phyloP scores from a whole-genome alignment of 352 stramenopile species.

The Globisporangium canariense region DNA sequence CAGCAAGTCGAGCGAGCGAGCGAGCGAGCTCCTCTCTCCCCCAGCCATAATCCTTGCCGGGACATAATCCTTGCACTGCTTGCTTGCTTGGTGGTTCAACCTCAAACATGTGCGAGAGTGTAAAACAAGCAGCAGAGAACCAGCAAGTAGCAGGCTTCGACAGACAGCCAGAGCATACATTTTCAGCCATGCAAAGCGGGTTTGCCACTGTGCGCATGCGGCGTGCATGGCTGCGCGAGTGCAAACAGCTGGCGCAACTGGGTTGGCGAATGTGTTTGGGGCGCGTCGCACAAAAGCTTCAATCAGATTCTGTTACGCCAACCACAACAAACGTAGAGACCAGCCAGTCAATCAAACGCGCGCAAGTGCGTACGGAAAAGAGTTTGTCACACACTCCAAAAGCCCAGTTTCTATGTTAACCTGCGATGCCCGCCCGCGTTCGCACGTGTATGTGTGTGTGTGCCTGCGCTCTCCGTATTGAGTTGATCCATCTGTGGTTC shows the following conservation, averaged over 20 bases:
- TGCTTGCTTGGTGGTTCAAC: background rate
- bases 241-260: too few relatives aligned
- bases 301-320: too few relatives aligned
- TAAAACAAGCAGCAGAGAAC: background rate
- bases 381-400: background rate
- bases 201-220: too few relatives aligned
- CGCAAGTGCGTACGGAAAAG: too few relatives aligned
- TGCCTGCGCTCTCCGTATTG: background rate
- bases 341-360: too few relatives aligned
- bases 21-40: background rate
- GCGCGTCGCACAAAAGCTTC: too few relatives aligned
- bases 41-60: background rate
- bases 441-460: background rate
- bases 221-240: too few relatives aligned
- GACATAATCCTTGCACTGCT: background rate
- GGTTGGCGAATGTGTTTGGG: too few relatives aligned
- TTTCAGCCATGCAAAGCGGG: too few relatives aligned
- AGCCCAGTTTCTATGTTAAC: background rate
- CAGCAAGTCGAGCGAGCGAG: background rate
- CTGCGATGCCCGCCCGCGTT: background rate
- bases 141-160: background rate
- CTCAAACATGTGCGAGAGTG: background rate
- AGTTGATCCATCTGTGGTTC: background rate
- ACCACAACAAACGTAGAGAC: too few relatives aligned
- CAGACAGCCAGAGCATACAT: too few relatives aligned